Evolutionary conservation across 768 basidiomycete species (phyloP).

Genomic region (Suillus occidentalis): DNA sequence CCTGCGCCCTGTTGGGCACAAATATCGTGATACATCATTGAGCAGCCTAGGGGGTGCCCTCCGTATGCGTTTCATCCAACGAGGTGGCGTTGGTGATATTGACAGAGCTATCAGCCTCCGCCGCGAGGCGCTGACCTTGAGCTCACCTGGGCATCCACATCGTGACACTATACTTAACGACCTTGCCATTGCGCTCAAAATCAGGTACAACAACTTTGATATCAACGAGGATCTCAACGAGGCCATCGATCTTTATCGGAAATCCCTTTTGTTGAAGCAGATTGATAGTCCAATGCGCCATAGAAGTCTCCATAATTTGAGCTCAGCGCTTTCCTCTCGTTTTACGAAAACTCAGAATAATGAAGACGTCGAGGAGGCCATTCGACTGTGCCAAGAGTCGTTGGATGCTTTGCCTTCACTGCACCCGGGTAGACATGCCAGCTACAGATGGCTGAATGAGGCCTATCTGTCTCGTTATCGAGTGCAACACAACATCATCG

Average conservation of each 20-base stretch:
- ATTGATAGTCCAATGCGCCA: neutral
- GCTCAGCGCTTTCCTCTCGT: neutral
- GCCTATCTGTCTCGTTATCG: too few relatives aligned
- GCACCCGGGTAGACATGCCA: too few relatives aligned
- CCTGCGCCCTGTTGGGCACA: neutral
- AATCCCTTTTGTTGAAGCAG: neutral
- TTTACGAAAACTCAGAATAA: neutral
- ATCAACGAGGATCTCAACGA: neutral
- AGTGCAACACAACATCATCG: too few relatives aligned
- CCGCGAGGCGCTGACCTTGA: neutral
- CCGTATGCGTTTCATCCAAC: fast-evolving
- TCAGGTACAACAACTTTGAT: neutral
- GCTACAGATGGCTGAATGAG: too few relatives aligned
- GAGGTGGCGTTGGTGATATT: too few relatives aligned
- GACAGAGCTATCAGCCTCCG: neutral
- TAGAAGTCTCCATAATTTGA: neutral
- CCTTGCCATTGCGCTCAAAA: neutral
- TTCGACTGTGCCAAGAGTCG: neutral
- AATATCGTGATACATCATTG: neutral
- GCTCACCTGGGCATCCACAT: neutral
- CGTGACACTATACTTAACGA: neutral
- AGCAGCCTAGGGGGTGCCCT: neutral
- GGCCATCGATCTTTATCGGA: neutral
- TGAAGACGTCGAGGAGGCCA: neutral
- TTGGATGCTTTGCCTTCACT: neutral